Conservation (phyloP, 148 eudicot genomes). For the Silene conica region DNA sequence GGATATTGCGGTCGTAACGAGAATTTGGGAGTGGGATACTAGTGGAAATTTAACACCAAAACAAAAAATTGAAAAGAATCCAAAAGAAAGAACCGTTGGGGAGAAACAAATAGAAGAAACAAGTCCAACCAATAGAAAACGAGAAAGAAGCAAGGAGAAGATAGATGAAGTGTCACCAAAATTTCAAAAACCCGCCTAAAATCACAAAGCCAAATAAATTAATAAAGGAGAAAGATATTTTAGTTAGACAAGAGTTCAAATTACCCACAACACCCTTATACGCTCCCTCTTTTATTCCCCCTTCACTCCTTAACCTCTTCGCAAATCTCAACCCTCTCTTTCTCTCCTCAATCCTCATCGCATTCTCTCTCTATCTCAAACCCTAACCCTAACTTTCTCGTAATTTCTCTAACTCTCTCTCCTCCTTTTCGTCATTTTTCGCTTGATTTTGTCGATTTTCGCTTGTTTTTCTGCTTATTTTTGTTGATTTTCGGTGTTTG, state of each 20-base stretch:
- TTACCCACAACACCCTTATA: conserved; percentile 26
- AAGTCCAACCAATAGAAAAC: too few relatives aligned
- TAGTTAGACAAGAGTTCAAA: background rate
- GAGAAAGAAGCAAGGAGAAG: too few relatives aligned
- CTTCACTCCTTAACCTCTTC: background rate
- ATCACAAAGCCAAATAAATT: too few relatives aligned
- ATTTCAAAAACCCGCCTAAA: too few relatives aligned
- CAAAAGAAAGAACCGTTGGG: too few relatives aligned
- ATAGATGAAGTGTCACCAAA: too few relatives aligned
- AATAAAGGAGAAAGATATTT: too few relatives aligned
- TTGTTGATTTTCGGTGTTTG: background rate
- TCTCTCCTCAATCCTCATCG: background rate
- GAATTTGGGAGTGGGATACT: too few relatives aligned
- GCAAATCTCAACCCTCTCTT: background rate
- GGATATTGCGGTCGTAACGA: too few relatives aligned
- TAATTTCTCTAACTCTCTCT: background rate
- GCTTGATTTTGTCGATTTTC: background rate
- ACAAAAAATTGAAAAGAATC: too few relatives aligned
- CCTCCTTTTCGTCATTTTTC: background rate
- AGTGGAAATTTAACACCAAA: too few relatives aligned
- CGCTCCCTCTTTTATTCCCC: background rate
- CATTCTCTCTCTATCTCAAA: conserved; percentile 13
- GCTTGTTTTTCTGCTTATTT: background rate
- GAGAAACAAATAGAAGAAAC: too few relatives aligned
- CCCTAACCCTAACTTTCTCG: conserved; percentile 29